These are phyloP conservation scores for Sporothrix luriei DNA, from an alignment of 2,329 filamentous ascomycete genomes.

Conservation along the genomic window DNA sequence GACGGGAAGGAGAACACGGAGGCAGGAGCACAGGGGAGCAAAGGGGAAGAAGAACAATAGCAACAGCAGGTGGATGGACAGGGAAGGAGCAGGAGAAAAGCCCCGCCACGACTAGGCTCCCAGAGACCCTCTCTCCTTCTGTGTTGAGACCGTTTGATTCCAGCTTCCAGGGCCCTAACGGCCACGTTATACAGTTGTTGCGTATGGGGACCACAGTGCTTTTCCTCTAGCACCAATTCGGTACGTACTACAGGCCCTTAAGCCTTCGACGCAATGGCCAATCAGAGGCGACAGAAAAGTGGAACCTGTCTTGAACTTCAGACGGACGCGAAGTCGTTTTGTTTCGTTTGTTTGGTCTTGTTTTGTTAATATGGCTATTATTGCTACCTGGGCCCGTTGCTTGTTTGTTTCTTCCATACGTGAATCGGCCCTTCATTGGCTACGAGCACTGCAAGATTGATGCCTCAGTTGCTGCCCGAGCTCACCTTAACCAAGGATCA, in stretches of 20 bases:
- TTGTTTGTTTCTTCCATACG: neutral
- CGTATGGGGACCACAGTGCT: neutral
- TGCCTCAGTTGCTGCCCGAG: conserved; percentile 10
- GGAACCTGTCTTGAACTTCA: neutral
- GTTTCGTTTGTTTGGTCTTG: neutral
- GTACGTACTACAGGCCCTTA: neutral
- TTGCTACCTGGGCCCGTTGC: neutral
- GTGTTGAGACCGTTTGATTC: conserved; percentile 13
- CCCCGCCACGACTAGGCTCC: conserved; percentile 16
- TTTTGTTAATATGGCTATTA: neutral
- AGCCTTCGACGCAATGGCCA: neutral
- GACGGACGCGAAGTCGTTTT: neutral
- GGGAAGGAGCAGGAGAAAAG: conserved; percentile 10
- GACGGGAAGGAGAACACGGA: conserved; percentile 21
- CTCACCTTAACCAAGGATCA: conserved; percentile 4
- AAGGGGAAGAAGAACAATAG: conserved; percentile 1
- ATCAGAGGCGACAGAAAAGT: neutral
- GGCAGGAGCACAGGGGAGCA: conserved; percentile 16
- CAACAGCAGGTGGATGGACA: conserved; percentile 7
- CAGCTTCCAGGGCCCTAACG: conserved; percentile 14
- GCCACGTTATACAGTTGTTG: conserved; percentile 4
- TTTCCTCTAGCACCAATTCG: neutral
- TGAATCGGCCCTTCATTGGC: neutral
- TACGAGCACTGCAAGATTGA: neutral
- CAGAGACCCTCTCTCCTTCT: neutral